Conservation (phyloP, 495 filamentous ascomycete genomes). For the Penicillium pulvis region DNA sequence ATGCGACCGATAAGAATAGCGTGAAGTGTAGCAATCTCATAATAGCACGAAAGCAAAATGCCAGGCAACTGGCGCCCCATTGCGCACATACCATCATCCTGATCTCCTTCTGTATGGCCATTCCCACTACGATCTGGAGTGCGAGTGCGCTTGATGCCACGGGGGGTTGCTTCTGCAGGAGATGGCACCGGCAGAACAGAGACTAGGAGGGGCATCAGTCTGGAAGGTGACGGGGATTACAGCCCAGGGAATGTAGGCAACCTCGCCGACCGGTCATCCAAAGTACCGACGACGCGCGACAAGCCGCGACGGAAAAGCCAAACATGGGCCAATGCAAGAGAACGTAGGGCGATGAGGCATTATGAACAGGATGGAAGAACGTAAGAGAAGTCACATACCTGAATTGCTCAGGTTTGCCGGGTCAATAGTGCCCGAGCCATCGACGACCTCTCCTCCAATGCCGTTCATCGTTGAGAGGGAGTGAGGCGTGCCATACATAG, state of each 20-base stretch:
- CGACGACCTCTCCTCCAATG: slow-evolving; percentile 62
- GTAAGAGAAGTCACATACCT: slow-evolving; percentile 46
- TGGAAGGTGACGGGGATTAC: slow-evolving; percentile 28
- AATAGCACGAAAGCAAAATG: neutral
- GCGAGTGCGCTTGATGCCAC: slow-evolving; percentile 90
- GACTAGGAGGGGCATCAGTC: slow-evolving; percentile 48
- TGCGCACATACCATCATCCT: slow-evolving; percentile 80
- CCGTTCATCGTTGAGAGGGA: slow-evolving; percentile 60
- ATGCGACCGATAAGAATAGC: slow-evolving; percentile 12
- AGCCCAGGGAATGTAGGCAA: slow-evolving; percentile 3
- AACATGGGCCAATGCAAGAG: neutral
- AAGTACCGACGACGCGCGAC: slow-evolving; percentile 7
- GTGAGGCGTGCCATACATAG: slow-evolving; percentile 61
- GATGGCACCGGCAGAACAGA: slow-evolving; percentile 46
- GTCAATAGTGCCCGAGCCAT: slow-evolving; percentile 79
- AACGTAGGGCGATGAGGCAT: neutral
- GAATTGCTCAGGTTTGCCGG: slow-evolving; percentile 70
- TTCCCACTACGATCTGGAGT: slow-evolving; percentile 80
- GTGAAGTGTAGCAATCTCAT: neutral
- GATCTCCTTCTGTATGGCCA: slow-evolving; percentile 56
- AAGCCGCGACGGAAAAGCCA: slow-evolving; percentile 4
- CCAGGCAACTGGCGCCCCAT: slow-evolving; percentile 18
- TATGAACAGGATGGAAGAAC: slow-evolving; percentile 9
- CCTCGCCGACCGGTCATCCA: slow-evolving; percentile 1
- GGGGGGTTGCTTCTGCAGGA: slow-evolving; percentile 56